Evolutionary conservation across 768 basidiomycete species (phyloP).

Genomic region (Artomyces pyxidatus): DNA sequence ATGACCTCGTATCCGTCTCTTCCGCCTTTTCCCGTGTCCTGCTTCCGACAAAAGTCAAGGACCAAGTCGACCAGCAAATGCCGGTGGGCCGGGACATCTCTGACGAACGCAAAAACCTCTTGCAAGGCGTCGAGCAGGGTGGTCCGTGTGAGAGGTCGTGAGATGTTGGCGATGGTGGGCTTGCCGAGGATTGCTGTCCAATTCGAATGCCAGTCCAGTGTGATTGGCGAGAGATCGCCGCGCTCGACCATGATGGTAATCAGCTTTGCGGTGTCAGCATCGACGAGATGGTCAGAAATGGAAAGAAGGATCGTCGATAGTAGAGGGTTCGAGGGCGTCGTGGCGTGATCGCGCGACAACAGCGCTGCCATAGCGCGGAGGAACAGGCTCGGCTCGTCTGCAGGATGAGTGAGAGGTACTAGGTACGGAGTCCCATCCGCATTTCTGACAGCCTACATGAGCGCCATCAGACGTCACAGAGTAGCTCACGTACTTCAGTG

Average conservation of each 20-base stretch:
- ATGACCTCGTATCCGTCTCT: constrained; percentile 15
- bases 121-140: constrained; percentile 52
- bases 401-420: constrained; percentile 47
- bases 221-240: constrained; percentile 62
- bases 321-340: constrained; percentile 47
- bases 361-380: constrained; percentile 54
- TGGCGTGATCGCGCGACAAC: constrained; percentile 50
- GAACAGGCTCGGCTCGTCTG: constrained; percentile 50
- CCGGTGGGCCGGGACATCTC: constrained; percentile 62
- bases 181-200: constrained; percentile 56
- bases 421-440: constrained; percentile 35
- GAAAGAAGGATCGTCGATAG: constrained; percentile 57
- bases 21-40: constrained; percentile 13
- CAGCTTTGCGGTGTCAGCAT: constrained; percentile 56
- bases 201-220: constrained; percentile 61
- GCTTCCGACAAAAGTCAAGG: constrained; percentile 38
- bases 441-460: too few species aligned
- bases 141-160: constrained; percentile 43
- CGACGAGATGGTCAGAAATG: constrained; percentile 62
- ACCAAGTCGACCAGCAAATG: constrained; percentile 44
- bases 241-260: constrained; percentile 57
- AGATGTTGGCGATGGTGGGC: constrained; percentile 20
- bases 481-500: constrained; percentile 44
- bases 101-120: constrained; percentile 53
- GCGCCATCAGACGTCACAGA: background rate